Evolutionary conservation across 306 rosid genomes (phyloP).

Genomic region (Quercus alba): DNA sequence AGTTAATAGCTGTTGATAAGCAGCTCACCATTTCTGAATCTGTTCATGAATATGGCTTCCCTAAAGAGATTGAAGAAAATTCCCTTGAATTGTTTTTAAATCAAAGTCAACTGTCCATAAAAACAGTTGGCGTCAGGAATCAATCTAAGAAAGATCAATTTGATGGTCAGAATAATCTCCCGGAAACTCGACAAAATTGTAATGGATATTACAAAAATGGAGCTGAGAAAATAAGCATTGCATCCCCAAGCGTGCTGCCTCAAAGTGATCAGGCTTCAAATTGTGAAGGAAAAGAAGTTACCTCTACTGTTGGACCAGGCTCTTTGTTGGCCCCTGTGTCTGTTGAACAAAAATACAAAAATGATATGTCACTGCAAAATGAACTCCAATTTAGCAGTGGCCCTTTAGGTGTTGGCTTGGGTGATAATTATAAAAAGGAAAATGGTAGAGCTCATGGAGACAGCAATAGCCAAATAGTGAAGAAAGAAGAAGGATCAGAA

Average conservation of each 20-base stretch:
- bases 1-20: background rate
- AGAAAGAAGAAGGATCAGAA: background rate
- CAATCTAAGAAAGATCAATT: background rate
- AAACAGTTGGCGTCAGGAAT: background rate
- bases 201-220: background rate
- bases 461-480: background rate
- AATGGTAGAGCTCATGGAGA: constrained; percentile 3
- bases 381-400: background rate
- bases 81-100: background rate
- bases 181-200: background rate
- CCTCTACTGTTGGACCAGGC: background rate
- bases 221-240: background rate
- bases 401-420: background rate
- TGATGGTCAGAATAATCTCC: background rate
- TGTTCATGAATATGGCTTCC: background rate
- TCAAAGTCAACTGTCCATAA: background rate
- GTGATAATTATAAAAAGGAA: background rate
- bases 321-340: background rate
- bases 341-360: background rate
- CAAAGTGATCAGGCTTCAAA: background rate
- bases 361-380: background rate
- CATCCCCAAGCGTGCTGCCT: background rate
- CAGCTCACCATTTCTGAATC: background rate
- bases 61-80: background rate
- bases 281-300: background rate